Base-by-base conservation (phyloP, 73 alveolate species). In the Durusdinium trenchii region DNA sequence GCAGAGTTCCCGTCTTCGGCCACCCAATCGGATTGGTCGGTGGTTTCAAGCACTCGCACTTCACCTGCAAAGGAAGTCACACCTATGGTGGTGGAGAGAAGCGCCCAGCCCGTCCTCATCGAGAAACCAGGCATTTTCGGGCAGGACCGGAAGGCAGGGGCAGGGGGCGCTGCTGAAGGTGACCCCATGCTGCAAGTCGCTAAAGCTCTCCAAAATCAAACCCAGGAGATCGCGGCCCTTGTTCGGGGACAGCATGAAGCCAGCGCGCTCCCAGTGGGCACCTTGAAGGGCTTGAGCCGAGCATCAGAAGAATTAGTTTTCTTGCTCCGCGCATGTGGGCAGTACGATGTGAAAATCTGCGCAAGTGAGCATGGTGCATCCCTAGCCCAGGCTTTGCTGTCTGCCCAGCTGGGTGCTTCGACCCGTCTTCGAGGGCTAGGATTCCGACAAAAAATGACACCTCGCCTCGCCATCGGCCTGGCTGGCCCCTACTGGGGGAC, bases 401-500 rank as follows among this genome's bases (percentile, higher is more conserved):
- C 94, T 1, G 76, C 94, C 0, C 94, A 85, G 42, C 61, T 76
- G 26, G 86, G 86, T 20, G 86, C 86, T 0, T n/a, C 86, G 32
- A 76, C 86, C 32, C 35, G 61, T 6, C 48, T 85, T 38, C 0
- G 94, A 43, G 47, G 75, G 3, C 4, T 60, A 52, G 94, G 94
- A 38, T 85, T 85, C 54, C 16, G 71, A 0, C 94, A 85, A 6
- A 1, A 23, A 1, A 60, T 85, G 78, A 85, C 79, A 9, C 6
- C 36, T 0, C 67, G 95, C 30, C 28, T 87, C 51, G 95, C 95
- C 38, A 16, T 87, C 38, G 95, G 95, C 14, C 18, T 87, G 26
- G 95, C 95, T 0, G 95, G 95, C 6, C 85, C 85, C 3, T 87
- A 32, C 50, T 87, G 95, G 95, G 95, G 95, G 5, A 18, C 71